Percentiles rank a stretch among this genome's conserved stretches.
Evolutionary conservation across 2,329 filamentous ascomycete species (phyloP).

Genomic region (Cercospora brassicicola): DNA sequence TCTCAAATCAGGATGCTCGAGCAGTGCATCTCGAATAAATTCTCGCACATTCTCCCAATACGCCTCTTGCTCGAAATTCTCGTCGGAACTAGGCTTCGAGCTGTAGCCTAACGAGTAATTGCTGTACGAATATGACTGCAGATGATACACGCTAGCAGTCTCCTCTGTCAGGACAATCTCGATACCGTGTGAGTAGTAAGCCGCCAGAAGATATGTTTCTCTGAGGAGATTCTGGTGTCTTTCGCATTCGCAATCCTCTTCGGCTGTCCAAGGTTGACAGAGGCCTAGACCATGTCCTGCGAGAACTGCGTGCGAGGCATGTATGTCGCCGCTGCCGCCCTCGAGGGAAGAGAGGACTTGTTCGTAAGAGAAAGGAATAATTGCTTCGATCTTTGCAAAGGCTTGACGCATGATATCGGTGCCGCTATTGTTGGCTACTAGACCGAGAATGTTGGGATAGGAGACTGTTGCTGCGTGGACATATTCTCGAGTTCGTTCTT

Average conservation of each 20-base stretch:
- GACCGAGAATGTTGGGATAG: background rate
- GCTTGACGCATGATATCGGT: background rate
- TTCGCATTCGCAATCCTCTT: background rate
- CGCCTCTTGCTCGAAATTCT: background rate
- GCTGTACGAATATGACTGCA: constrained; percentile 1
- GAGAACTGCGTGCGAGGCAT: background rate
- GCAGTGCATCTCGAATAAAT: background rate
- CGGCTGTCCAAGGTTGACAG: constrained; percentile 3
- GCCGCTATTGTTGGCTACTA: background rate
- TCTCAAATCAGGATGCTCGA: background rate
- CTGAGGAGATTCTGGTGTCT: background rate
- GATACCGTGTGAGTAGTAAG: background rate
- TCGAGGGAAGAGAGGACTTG: background rate
- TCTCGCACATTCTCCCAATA: background rate
- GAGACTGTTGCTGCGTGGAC: background rate
- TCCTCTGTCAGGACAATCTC: constrained; percentile 1
- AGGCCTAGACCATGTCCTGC: constrained; percentile 10
- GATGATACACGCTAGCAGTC: background rate
- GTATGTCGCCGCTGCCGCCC: background rate
- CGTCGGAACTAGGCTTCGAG: background rate
- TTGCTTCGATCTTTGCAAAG: background rate
- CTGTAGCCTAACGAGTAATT: background rate
- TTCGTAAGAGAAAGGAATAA: background rate
- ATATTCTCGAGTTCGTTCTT: background rate
- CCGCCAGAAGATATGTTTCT: background rate